phyloP scores from a whole-genome alignment of 495 filamentous ascomycete genomes.

The Neurospora sp. region DNA sequence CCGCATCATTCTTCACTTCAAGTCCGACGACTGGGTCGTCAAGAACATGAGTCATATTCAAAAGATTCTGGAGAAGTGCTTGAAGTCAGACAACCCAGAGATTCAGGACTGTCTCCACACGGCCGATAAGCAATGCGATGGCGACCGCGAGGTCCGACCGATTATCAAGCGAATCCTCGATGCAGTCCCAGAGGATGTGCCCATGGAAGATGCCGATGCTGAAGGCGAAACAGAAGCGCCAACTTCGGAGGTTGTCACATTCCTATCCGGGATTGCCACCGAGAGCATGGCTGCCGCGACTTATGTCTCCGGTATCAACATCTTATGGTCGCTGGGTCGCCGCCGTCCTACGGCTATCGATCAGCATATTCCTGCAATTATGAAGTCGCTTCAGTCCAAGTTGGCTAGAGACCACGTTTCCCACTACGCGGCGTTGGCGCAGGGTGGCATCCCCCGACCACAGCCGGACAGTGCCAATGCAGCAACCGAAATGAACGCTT shows the following conservation, averaged over 20 bases:
- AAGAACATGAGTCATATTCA: slow-evolving; percentile 66
- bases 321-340: slow-evolving; percentile 82
- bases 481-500: slow-evolving; percentile 51
- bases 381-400: slow-evolving; percentile 90
- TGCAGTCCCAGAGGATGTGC: slow-evolving; percentile 78
- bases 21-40: slow-evolving; percentile 81
- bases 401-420: slow-evolving; percentile 89
- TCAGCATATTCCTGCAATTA: slow-evolving; percentile 72
- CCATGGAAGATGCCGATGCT: slow-evolving; percentile 82
- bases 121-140: slow-evolving; percentile 54
- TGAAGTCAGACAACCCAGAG: slow-evolving; percentile 79
- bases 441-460: slow-evolving; percentile 26
- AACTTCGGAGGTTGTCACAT: slow-evolving; percentile 70
- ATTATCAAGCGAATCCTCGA: slow-evolving; percentile 74
- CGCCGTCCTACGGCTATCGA: slow-evolving; percentile 78
- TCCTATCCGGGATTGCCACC: slow-evolving; percentile 68
- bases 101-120: slow-evolving; percentile 84
- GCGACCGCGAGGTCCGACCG: slow-evolving; percentile 49
- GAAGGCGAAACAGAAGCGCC: slow-evolving; percentile 63
- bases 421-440: slow-evolving; percentile 48
- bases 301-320: slow-evolving; percentile 78
- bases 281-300: slow-evolving; percentile 70
- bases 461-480: slow-evolving; percentile 35
- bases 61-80: slow-evolving; percentile 79
- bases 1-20: slow-evolving; percentile 74